A percentile compares a stretch with the other conserved stretches of the same genome.
phyloP scores from a whole-genome alignment of 306 rosid genomes.

The Lotus japonicus region DNA sequence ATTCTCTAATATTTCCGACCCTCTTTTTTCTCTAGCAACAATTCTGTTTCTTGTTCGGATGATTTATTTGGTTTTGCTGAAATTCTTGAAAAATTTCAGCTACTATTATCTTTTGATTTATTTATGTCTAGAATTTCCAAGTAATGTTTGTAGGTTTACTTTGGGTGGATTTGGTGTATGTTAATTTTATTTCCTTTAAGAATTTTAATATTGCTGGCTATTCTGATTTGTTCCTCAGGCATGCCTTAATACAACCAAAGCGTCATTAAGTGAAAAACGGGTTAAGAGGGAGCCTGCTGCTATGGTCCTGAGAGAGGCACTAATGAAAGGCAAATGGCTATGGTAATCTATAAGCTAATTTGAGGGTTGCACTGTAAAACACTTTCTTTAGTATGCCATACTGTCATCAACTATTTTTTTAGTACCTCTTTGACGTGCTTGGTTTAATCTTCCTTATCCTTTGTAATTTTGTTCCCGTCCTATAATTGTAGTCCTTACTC shows the following conservation, averaged over 20 bases:
- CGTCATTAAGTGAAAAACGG: constrained; percentile 62
- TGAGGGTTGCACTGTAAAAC: neutral
- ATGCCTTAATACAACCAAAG: constrained; percentile 51
- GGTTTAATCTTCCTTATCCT: neutral
- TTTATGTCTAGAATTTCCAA: neutral
- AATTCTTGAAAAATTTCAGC: constrained; percentile 16
- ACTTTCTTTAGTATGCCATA: constrained; percentile 15
- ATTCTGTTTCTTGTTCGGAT: neutral
- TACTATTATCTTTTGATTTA: neutral
- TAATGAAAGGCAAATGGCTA: constrained; percentile 83
- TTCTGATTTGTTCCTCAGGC: constrained; percentile 53
- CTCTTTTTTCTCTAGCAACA: neutral
- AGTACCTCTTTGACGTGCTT: neutral
- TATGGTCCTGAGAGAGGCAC: constrained; percentile 67
- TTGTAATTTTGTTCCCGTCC: neutral
- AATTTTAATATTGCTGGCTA: constrained; percentile 18
- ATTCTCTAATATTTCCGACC: neutral
- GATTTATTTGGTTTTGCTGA: neutral
- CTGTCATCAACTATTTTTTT: neutral
- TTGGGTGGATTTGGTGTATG: neutral
- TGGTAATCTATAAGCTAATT: constrained; percentile 55
- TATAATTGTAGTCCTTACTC: neutral
- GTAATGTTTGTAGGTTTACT: constrained; percentile 6
- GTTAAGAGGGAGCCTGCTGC: constrained; percentile 73
- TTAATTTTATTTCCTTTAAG: neutral